These are phyloP conservation scores for Fusarium ramigenum DNA, from an alignment of 2,329 filamentous ascomycete species.

Conservation along the genomic window DNA sequence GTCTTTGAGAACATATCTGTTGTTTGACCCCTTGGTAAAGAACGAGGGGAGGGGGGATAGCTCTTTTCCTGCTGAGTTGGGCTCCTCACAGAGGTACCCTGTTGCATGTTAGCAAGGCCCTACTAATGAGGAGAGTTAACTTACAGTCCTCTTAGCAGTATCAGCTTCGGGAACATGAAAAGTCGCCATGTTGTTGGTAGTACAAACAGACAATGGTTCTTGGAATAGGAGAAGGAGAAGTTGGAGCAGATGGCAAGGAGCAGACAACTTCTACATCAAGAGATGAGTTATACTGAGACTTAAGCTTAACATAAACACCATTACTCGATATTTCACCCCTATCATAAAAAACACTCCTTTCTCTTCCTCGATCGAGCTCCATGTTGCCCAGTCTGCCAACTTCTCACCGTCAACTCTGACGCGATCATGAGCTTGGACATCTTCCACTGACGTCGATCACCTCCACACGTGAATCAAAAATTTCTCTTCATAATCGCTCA, in stretches of 20 bases:
- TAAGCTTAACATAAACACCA: not conserved
- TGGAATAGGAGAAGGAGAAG: not conserved
- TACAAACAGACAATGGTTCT: not conserved
- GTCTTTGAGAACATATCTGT: not conserved
- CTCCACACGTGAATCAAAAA: not conserved
- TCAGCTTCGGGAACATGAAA: not conserved
- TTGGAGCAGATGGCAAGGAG: not conserved
- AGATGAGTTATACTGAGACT: not conserved
- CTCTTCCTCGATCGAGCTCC: not conserved
- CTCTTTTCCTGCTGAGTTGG: not conserved
- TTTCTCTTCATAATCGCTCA: not conserved
- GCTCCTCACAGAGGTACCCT: not conserved
- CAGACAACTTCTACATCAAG: not conserved
- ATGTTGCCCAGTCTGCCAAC: not conserved
- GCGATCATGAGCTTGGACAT: not conserved
- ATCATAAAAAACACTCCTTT: not conserved
- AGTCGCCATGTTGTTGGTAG: not conserved
- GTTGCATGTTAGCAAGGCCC: not conserved
- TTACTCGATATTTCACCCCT: not conserved
- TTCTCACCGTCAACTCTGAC: not conserved
- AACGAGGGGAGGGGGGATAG: not conserved
- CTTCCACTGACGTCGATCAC: constrained; percentile 3
- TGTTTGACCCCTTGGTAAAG: not conserved
- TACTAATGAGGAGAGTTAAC: fast-evolving
- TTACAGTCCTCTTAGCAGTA: not conserved